Base-by-base conservation (phyloP, 1,139 yeast genomes). In the Zygosaccharomyces sapae region DNA sequence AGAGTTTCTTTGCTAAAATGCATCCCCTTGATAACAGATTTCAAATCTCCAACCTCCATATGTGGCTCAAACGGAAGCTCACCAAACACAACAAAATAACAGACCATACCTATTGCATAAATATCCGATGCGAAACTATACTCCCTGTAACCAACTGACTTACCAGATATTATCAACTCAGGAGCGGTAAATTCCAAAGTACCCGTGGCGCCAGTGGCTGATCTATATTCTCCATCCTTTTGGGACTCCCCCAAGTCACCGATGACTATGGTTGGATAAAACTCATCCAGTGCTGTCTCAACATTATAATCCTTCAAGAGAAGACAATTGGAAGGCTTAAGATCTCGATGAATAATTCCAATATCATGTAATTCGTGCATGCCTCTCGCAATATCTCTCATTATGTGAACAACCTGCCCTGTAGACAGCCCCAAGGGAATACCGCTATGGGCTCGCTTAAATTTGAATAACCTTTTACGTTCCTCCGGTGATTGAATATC, bases 201-300 rank as follows among this genome's bases (percentile, higher is more conserved):
- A 0, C 96, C 96, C 0, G 96, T 88, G 42, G 81, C 78, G 0
- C 96, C 96, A 7, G 84, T 77, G 1, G 81, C 82, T 6, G 69
- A 62, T 46, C 86, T 66, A 41, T 62, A 61, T 22, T 75, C 72
- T 1, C 86, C 88, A 41, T 83, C 82, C 55, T 85, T 72, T 54
- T 86, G 87, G 3, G 95, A 87, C 63, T 88, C 96, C 2, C 97
- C 96, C 64, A 88, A 85, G 67, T 88, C 96, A 33, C 95, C 83
- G 8, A 89, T 92, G 13, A 87, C 71, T 0, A 86, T 78, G 20
- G 75, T 77, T 0, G 96, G 96, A 5, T 83, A 68, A 18, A 57
- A 55, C 1, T 63, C 66, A 0, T 56, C 56, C 18, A 54, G n/a
- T 35, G 44, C 46, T 18, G 45, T 44, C 22, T 49, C 57, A 4